Percentiles rank a stretch among this genome's conserved stretches.
Evolutionary conservation across 2,329 filamentous ascomycete genomes (phyloP).

Genomic region (Sclerotinia glacialis): DNA sequence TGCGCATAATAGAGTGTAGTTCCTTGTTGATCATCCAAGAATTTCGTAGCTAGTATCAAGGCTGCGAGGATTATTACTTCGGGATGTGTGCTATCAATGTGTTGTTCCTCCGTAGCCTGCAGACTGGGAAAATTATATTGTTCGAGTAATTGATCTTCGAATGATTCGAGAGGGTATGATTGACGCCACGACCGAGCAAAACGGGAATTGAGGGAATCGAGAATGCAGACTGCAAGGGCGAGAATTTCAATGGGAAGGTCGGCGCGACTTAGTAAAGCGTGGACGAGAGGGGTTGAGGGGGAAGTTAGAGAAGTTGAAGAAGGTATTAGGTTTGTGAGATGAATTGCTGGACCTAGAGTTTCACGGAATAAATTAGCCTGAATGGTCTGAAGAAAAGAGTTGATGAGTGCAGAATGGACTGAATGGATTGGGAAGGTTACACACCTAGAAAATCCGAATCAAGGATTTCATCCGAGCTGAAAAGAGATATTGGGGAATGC

Average conservation of each 20-base stretch:
- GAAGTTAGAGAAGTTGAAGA: conserved; percentile 58
- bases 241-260: conserved; percentile 59
- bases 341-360: conserved; percentile 59
- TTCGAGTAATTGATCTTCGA: conserved; percentile 34
- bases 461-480: conserved; percentile 32
- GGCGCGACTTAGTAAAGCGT: conserved; percentile 58
- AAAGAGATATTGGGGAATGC: conserved; percentile 28
- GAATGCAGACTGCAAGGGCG: conserved; percentile 63
- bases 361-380: conserved; percentile 33
- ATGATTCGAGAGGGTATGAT: conserved; percentile 50
- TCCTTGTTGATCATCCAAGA: conserved; percentile 58
- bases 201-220: conserved; percentile 61
- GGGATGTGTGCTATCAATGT: conserved; percentile 60
- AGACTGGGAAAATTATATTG: conserved; percentile 34
- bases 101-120: conserved; percentile 39
- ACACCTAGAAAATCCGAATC: conserved; percentile 36
- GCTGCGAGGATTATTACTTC: conserved; percentile 63
- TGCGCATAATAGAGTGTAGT: conserved; percentile 52
- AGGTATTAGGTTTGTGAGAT: conserved; percentile 65
- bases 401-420: conserved; percentile 6
- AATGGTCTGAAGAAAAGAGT: conserved; percentile 10
- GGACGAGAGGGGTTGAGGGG: conserved; percentile 58
- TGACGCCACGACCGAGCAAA: conserved; percentile 63
- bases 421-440: conserved; percentile 25
- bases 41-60: conserved; percentile 63